Base-by-base conservation (phyloP, 2,329 filamentous ascomycete genomes). In the Paraphoma chrysanthemicola region DNA sequence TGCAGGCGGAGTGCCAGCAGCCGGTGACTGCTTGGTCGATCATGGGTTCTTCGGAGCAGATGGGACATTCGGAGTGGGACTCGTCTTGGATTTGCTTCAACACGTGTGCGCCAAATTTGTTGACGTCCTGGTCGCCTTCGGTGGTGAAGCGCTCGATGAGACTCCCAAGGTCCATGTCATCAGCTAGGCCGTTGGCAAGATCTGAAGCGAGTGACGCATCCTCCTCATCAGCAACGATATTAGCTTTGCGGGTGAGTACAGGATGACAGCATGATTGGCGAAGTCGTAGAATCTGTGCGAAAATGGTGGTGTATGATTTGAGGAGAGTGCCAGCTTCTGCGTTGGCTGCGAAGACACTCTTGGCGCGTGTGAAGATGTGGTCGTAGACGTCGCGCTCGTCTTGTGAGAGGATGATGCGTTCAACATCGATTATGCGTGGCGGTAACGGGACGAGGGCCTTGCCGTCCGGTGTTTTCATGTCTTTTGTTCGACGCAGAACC, bases 1-100 rank as follows among this genome's bases (percentile, higher is more conserved):
- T 97, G 80, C 95, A 99, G 0, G 95, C 93, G 33, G 92, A 96
- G 76, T 99, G 95, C 93, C 95, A 99, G 78, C 95, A 99, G 0
- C 92, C 92, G 0, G 95, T 98, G 1, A 99, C 95, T 0, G 91
- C 90, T 71, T 96, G 94, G 51, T 97, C 90, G 41, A 92, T 86
- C 93, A 98, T 98, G 3, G 93, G 93, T 74, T 98, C 95, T 75
- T 98, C 94, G 4, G 91, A 88, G 77, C 95, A 99, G 50, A 99
- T 91, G 0, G 95, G 94, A 69, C 95, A 99, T 79, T 99, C 95
- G 58, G 90, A 90, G 56, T 90, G 87, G 0, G 91, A 88, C 70
- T 98, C 94, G 52, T 91, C 91, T 63, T 96, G 91, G 46, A 99
- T 99, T 74, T 98, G 92, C 59, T 90, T 87, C 12, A 99, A 82